Evolutionary conservation across 176 grass and related monocot genomes (phyloP), one percentile per base, ranked within the genome.

Genomic region (Phragmites australis): DNA sequence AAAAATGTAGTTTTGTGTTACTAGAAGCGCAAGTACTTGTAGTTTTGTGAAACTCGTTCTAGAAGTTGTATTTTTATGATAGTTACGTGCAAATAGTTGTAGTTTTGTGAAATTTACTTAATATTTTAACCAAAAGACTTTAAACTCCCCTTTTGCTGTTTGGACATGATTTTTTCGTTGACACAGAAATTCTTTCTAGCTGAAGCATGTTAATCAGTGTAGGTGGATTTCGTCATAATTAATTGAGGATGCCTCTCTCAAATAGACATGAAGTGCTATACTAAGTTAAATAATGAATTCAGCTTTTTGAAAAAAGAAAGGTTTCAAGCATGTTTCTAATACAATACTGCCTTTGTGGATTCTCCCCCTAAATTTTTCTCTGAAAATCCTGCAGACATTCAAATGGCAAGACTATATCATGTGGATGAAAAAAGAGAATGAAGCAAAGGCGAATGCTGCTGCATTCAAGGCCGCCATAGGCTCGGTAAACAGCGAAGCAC

Each of bases 361-460:
- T 68, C 21, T 50, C 3, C 16, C 75, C 60, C 50, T 6, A 68
- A 69, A 90, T 17, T 46, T 32, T 71, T 18, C 1, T 54, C 8
- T 82, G 19, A 17, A 72, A 76, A 45, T 62, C 48, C 23, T 75
- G 70, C 75, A 99, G 96, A 86, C 92, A 89, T 95, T 99, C 72
- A 99, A 99, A 90, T 95, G 96, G 96, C 88, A 95, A 95, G 96
- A 99, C 64, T 99, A 99, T 30, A 73, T 99, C 71, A 84, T 77
- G 78, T 99, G 96, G 96, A 93, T 59, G 90, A 91, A 81, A 72
- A 95, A 93, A 68, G 85, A 91, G 19, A 95, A 95, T 0, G 84
- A 93, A 68, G 86, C 87, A 4, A 91, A 86, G 82, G 71, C 90
- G 1, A 90, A 69, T 47, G 86, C 83, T 44, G 88, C 75, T 6